Percentiles rank a stretch among this genome's conserved stretches.
Evolutionary conservation across 2,329 filamentous ascomycete genomes (phyloP).

Genomic region (Alternaria arborescens): DNA sequence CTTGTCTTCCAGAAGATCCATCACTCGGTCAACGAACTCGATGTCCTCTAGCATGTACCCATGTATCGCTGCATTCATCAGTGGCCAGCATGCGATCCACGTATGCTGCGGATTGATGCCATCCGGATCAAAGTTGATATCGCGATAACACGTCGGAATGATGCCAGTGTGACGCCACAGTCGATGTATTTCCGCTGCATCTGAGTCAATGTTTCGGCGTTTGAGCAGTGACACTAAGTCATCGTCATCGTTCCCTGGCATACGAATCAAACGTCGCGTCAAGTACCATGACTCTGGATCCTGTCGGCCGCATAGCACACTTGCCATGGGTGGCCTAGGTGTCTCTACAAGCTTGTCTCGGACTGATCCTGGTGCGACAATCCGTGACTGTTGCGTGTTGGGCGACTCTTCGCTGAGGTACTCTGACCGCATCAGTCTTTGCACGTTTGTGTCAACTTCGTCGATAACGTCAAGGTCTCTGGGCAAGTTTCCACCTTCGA

Average conservation of each 20-base stretch:
- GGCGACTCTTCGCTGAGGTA: background rate
- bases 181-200: slow-evolving; percentile 7
- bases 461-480: background rate
- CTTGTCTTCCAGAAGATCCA: slow-evolving; percentile 21
- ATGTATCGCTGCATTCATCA: slow-evolving; percentile 29
- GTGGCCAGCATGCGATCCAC: slow-evolving; percentile 21
- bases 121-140: background rate
- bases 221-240: background rate
- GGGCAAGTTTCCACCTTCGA: background rate
- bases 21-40: slow-evolving; percentile 23
- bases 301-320: background rate
- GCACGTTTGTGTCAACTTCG: background rate
- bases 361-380: background rate
- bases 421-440: background rate
- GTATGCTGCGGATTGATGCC: slow-evolving; percentile 6
- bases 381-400: background rate
- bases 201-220: background rate
- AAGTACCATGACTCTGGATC: slow-evolving; percentile 3
- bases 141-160: background rate
- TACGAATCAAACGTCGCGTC: background rate
- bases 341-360: background rate
- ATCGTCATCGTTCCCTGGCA: background rate
- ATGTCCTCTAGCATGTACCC: slow-evolving; percentile 15
- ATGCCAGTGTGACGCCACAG: slow-evolving; percentile 9
- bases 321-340: background rate